Conservation (phyloP, 192 early-diverging fungal genomes). For the Backusella morwellensis region DNA sequence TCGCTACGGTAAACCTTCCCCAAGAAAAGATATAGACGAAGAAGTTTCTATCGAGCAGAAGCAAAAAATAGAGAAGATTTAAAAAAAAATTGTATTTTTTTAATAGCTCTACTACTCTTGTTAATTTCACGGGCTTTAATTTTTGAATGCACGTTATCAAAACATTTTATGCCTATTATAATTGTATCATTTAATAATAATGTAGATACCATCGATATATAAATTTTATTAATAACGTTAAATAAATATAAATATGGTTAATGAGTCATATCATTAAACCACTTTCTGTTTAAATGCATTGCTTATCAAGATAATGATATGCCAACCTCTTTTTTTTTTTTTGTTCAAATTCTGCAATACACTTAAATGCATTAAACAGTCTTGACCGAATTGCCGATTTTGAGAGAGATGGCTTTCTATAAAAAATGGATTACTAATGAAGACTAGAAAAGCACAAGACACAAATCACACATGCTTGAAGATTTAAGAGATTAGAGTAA, state of each 20-base stretch:
- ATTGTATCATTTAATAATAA: neutral
- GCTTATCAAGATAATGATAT: too few relatives aligned
- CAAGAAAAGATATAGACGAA: neutral
- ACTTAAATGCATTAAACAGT: too few relatives aligned
- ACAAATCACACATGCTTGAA: too few relatives aligned
- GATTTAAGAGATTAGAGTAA: neutral
- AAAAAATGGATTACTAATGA: neutral
- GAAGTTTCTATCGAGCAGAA: too few relatives aligned
- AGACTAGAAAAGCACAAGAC: too few relatives aligned
- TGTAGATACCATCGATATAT: neutral
- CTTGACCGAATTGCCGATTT: neutral
- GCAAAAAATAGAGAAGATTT: too few relatives aligned
- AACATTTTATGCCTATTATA: neutral
- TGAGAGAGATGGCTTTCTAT: neutral
- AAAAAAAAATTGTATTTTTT: neutral
- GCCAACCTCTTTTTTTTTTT: too few relatives aligned
- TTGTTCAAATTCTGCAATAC: too few relatives aligned
- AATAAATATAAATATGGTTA: neutral
- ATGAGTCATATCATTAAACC: neutral
- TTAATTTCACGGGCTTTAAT: too few relatives aligned
- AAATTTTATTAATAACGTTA: neutral
- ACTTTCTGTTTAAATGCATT: too few relatives aligned
- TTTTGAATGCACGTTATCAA: too few relatives aligned
- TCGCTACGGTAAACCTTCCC: conserved; percentile 7
- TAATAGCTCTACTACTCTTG: neutral